Percentiles rank a stretch among this genome's conserved stretches.
Conservation (phyloP, 1,139 yeast species). For the Yamadazyma jaroonii region DNA sequence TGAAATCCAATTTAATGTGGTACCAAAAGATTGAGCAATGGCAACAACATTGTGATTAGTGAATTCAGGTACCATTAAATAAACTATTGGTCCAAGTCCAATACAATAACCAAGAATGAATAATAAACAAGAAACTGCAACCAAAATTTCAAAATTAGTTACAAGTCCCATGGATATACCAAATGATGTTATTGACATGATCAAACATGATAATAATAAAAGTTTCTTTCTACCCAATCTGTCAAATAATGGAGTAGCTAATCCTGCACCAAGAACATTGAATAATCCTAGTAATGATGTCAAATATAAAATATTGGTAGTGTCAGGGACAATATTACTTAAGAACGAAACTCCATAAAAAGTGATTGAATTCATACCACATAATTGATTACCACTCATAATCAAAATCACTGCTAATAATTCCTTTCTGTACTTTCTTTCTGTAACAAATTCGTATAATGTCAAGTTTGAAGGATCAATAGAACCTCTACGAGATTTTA, state of each 20-base stretch:
- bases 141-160: constrained; percentile 38
- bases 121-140: constrained; percentile 60
- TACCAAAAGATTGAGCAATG: constrained; percentile 84
- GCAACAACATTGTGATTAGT: constrained; percentile 72
- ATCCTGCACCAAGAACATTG: constrained; percentile 28
- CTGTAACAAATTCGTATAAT: constrained; percentile 22
- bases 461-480: constrained; percentile 28
- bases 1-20: constrained; percentile 81
- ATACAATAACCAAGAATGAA: constrained; percentile 80
- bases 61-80: constrained; percentile 76
- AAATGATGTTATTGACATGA: constrained; percentile 63
- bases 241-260: constrained; percentile 36
- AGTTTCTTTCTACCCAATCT: constrained; percentile 69
- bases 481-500: constrained; percentile 21
- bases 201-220: constrained; percentile 53
- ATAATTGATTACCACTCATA: constrained; percentile 40
- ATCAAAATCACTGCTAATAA: constrained; percentile 28
- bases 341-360: constrained; percentile 39
- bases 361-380: constrained; percentile 42
- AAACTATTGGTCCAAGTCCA: constrained; percentile 92
- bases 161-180: constrained; percentile 64
- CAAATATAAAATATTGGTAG: constrained; percentile 24
- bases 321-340: constrained; percentile 21
- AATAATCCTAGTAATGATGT: constrained; percentile 31
- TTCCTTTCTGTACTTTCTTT: constrained; percentile 22